Conservation (phyloP, 225 moss, liverwort and hornwort species). For the Marchantia paleacea region DNA sequence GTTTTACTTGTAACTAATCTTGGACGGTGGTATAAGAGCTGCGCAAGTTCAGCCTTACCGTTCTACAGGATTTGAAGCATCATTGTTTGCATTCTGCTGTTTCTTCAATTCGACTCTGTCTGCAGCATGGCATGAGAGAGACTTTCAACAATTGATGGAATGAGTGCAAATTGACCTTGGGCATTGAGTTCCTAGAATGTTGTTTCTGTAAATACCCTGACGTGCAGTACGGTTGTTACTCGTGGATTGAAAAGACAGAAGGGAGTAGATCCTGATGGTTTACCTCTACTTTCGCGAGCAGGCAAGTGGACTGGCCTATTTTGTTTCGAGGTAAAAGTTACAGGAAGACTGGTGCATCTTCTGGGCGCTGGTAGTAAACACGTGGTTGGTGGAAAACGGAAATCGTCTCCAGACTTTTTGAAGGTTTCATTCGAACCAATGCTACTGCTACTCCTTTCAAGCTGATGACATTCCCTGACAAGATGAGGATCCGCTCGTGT, state of each 20-base stretch:
- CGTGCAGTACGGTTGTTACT: too few species aligned
- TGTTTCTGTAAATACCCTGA: too few species aligned
- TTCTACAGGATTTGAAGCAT: conserved; percentile 17
- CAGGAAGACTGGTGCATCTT: conserved; percentile 14
- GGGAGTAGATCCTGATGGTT: too few species aligned
- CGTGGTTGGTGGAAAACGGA: background rate
- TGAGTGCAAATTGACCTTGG: too few species aligned
- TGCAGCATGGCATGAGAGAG: background rate
- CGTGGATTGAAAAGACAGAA: too few species aligned
- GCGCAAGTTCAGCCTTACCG: background rate
- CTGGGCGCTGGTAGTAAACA: conserved; percentile 34
- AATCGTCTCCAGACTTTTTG: background rate
- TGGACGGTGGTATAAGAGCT: background rate
- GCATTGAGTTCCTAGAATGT: too few species aligned
- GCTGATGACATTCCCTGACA: background rate
- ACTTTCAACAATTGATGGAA: background rate
- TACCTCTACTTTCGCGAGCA: conserved; percentile 42
- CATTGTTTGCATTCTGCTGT: background rate
- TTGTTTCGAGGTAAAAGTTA: conserved; percentile 35
- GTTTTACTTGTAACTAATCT: background rate
- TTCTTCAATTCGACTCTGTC: conserved; percentile 14
- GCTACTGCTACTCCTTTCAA: background rate
- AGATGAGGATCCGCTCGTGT: background rate
- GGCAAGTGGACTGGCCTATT: conserved; percentile 42
- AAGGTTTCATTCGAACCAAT: background rate